These are phyloP conservation scores for Cicer judaicum DNA, from an alignment of 306 rosid species.

Conservation along the genomic window DNA sequence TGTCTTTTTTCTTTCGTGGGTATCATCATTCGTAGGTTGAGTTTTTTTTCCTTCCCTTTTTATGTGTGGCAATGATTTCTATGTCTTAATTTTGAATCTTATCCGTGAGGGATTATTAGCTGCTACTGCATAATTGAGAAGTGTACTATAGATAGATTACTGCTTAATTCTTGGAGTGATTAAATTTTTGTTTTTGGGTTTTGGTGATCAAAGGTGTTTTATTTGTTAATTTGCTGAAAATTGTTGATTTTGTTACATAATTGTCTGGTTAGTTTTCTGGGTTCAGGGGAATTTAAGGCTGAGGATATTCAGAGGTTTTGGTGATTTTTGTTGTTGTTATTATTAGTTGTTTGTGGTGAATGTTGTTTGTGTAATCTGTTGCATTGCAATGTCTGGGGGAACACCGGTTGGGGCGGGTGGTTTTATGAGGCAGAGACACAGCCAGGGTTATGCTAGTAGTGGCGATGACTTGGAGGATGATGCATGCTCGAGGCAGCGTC, in stretches of 20 bases:
- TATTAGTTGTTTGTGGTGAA: constrained; percentile 32
- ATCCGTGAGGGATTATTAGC: constrained; percentile 35
- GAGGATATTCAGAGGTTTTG: constrained; percentile 44
- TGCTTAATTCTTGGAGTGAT: constrained; percentile 27
- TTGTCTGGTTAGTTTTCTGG: constrained; percentile 40
- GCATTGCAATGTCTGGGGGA: constrained; percentile 85
- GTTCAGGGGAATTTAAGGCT: constrained; percentile 29
- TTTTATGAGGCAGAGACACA: constrained; percentile 92
- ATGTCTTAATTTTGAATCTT: constrained; percentile 31
- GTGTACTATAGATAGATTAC: constrained; percentile 35
- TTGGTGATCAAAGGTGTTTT: constrained; percentile 41
- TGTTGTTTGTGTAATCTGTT: constrained; percentile 47
- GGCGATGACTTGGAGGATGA: constrained; percentile 98
- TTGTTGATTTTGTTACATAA: constrained; percentile 43
- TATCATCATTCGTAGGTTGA: constrained; percentile 44
- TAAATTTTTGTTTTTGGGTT: constrained; percentile 42
- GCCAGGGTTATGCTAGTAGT: constrained; percentile 91
- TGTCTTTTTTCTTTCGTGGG: constrained; percentile 33
- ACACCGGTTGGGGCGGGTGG: constrained; percentile 85
- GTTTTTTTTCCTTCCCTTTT: background rate
- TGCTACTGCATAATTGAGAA: constrained; percentile 30
- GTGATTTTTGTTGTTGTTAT: constrained; percentile 38
- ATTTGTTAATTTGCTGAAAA: constrained; percentile 35
- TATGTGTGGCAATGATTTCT: constrained; percentile 38
- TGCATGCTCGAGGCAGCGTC: constrained; percentile 76